Evolutionary conservation across 345 rosid species (phyloP), one percentile per base, ranked within the genome.

Genomic region (Camelina hispida): DNA sequence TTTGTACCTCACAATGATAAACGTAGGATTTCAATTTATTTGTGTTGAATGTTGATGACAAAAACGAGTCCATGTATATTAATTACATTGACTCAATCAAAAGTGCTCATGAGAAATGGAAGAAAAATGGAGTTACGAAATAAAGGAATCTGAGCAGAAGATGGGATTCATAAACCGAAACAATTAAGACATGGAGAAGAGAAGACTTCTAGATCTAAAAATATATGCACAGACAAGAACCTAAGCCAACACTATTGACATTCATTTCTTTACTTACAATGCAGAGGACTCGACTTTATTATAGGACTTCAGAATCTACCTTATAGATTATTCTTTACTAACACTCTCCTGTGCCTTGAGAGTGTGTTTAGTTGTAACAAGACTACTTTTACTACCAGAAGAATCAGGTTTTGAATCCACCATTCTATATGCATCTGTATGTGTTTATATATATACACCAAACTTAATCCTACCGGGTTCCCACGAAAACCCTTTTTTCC

Each of bases 401-500:
- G 96, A 91, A 89, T 88, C 97, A 86, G 88, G 86, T 79, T 79
- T 87, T 91, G 98, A 91, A 86, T 89, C 92, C 75, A 67, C 15
- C 76, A 56, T 59, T 59, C 66, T 58, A 66, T 78, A 72, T 66
- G 77, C 69, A 72, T 72, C 58, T 52, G 52, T 67, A 59, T 72
- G 42, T 64, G 37, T 54, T 54, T 77, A 66, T 38, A 63, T 34
- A 74, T 85, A 55, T 82, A 76, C 84, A 80, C 60, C 44, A 55
- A 71, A 62, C 62, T 81, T 86, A 72, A 79, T 82, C 67, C 83
- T 83, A 80, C 13, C 22, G 17, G 80, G 80, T 78, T 34, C 74
- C 67, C 81, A 68, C 84, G 25, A 23, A n/a, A n/a, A n/a, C n/a
- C n/a, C n/a, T n/a, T n/a, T n/a, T n/a, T 20, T 20, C 22, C 86